Evolutionary conservation across 208 protist species (phyloP).

Genomic region (Novymonas esmeraldas): DNA sequence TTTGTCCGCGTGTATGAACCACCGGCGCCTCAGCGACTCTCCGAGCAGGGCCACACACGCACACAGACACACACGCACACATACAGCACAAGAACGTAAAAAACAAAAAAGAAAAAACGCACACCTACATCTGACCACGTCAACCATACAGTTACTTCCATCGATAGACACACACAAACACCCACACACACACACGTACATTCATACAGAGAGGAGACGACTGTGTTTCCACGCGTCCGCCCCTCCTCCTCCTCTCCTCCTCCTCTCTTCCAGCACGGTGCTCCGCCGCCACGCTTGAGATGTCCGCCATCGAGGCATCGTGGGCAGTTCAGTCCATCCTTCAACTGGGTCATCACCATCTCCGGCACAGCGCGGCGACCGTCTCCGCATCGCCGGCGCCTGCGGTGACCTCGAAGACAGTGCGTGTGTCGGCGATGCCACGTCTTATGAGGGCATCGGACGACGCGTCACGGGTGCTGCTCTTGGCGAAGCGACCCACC

Average conservation of each 20-base stretch:
- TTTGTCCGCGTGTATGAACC: background rate
- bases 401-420: constrained; percentile 1
- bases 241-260: background rate
- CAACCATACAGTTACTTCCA: no score
- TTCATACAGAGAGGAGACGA: no score
- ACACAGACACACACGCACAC: background rate
- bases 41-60: no score
- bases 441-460: constrained; percentile 14
- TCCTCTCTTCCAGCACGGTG: background rate
- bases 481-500: constrained; percentile 37
- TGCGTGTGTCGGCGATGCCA: constrained; percentile 17
- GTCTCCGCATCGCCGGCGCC: background rate
- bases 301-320: constrained; percentile 22
- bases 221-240: no score
- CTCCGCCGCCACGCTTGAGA: constrained; percentile 1
- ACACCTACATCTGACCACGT: no score
- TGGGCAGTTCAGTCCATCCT: constrained; percentile 34
- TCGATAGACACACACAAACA: no score
- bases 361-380: constrained; percentile 9
- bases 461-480: constrained; percentile 19
- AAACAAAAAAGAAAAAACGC: no score
- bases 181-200: no score
- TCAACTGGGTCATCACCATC: constrained; percentile 32
- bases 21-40: no score
- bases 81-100: background rate